phyloP scores from a whole-genome alignment of 2,329 filamentous ascomycete genomes.

The Calonectria pseudoturangicola region DNA sequence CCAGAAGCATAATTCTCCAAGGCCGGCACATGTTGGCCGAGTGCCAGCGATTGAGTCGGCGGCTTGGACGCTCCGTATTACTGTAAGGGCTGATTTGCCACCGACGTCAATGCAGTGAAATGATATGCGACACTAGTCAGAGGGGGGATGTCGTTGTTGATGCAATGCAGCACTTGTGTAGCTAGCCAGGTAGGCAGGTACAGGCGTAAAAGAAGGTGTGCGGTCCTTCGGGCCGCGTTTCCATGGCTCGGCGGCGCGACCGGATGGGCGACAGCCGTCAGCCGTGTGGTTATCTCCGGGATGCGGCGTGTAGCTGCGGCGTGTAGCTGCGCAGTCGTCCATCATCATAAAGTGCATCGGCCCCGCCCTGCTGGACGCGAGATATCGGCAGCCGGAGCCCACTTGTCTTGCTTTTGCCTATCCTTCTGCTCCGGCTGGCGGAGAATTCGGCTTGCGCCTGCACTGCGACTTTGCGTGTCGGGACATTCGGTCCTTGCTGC shows the following conservation, averaged over 20 bases:
- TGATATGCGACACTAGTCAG: not conserved
- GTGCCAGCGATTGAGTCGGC: not conserved
- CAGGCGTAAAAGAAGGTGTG: conserved; percentile 40
- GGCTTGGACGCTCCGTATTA: conserved; percentile 21
- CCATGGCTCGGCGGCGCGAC: conserved; percentile 47
- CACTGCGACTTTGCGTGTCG: conserved; percentile 18
- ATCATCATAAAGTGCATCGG: conserved; percentile 38
- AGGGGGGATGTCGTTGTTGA: not conserved
- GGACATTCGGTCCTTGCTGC: not conserved
- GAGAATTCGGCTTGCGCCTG: conserved; percentile 23
- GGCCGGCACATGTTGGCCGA: not conserved
- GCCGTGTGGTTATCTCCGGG: conserved; percentile 28
- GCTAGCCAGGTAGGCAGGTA: not conserved
- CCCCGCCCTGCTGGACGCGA: conserved; percentile 25
- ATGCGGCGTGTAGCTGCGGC: not conserved
- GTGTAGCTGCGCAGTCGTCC: not conserved
- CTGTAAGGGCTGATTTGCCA: conserved; percentile 5
- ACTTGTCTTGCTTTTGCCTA: conserved; percentile 14
- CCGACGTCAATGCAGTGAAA: not conserved
- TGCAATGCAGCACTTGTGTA: conserved; percentile 20
- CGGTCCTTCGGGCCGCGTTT: conserved; percentile 50
- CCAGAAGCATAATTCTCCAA: conserved; percentile 7
- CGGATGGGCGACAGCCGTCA: conserved; percentile 48
- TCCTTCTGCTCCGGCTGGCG: conserved; percentile 21
- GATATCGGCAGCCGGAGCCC: conserved; percentile 33